These are phyloP conservation scores for Pseudonectria foliicola DNA, from an alignment of 2,329 filamentous ascomycete species.

Conservation along the genomic window DNA sequence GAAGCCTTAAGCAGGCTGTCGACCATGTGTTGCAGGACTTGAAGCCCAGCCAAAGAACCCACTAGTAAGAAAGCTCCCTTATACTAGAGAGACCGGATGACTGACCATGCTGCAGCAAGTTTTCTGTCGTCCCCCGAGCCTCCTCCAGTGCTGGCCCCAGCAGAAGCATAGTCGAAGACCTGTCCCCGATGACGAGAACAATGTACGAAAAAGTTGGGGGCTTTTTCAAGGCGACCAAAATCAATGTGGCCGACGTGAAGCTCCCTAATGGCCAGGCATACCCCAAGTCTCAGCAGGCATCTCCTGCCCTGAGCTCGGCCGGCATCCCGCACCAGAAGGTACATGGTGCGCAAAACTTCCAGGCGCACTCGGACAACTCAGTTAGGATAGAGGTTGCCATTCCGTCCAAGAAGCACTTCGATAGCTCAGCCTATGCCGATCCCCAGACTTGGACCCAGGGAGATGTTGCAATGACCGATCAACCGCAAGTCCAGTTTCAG, in stretches of 20 bases:
- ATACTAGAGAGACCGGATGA: constrained; percentile 1
- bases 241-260: constrained; percentile 22
- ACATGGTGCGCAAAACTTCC: constrained; percentile 15
- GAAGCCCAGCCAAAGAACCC: constrained; percentile 60
- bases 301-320: constrained; percentile 14
- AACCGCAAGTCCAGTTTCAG: constrained; percentile 9
- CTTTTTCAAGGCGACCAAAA: constrained; percentile 33
- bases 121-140: constrained; percentile 29
- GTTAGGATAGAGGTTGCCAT: constrained; percentile 41
- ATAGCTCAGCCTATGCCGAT: constrained; percentile 31
- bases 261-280: constrained; percentile 30
- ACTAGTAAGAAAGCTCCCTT: constrained; percentile 46
- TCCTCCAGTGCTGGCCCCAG: constrained; percentile 13
- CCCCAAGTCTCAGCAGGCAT: constrained; percentile 12
- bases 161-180: constrained; percentile 30
- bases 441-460: constrained; percentile 17
- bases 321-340: constrained; percentile 9
- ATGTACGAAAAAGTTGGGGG: constrained; percentile 35
- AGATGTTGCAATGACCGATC: constrained; percentile 8
- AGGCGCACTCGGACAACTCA: constrained; percentile 28
- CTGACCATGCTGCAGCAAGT: constrained; percentile 42
- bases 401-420: constrained; percentile 35
- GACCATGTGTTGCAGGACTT: constrained; percentile 70
- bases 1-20: constrained; percentile 62
- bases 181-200: constrained; percentile 41